Evolutionary conservation across 2,329 filamentous ascomycete species (phyloP).

Genomic region (Pseudogymnoascus verrucosus): DNA sequence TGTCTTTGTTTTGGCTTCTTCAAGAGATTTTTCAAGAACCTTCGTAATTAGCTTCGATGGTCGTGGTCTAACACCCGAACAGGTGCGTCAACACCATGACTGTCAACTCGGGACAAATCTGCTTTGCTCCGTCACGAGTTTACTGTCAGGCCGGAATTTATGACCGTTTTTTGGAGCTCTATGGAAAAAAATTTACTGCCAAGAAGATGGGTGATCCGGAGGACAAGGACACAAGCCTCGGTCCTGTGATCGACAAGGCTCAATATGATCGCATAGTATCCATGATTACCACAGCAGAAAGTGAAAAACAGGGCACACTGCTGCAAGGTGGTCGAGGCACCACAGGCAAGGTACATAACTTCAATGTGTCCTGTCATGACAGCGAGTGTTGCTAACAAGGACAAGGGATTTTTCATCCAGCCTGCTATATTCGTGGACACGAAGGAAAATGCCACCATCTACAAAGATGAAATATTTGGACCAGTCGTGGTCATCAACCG

Average conservation of each 20-base stretch:
- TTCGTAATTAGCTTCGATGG: neutral
- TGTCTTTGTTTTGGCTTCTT: neutral
- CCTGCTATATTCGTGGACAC: conserved; percentile 43
- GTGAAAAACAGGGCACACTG: conserved; percentile 8
- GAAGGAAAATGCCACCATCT: conserved; percentile 44
- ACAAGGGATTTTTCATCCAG: conserved; percentile 49
- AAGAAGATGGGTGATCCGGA: conserved; percentile 38
- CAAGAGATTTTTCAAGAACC: neutral
- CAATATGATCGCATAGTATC: conserved; percentile 31
- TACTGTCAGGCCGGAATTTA: conserved; percentile 48
- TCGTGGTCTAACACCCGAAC: neutral
- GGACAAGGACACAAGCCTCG: conserved; percentile 34
- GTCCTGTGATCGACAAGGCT: conserved; percentile 36
- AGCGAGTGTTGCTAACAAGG: neutral
- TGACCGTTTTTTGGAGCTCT: conserved; percentile 31
- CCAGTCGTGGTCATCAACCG: conserved; percentile 50
- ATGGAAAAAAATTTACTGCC: conserved; percentile 52
- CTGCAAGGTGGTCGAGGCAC: neutral
- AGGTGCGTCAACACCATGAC: conserved; percentile 42
- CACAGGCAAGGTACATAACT: neutral
- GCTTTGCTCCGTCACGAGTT: conserved; percentile 50
- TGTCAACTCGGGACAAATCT: conserved; percentile 54
- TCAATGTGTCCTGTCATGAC: neutral
- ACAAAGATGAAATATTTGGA: conserved; percentile 55
- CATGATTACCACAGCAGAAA: neutral